phyloP scores from a whole-genome alignment of 164 flowering plant genomes.

The Vitis labrusca region DNA sequence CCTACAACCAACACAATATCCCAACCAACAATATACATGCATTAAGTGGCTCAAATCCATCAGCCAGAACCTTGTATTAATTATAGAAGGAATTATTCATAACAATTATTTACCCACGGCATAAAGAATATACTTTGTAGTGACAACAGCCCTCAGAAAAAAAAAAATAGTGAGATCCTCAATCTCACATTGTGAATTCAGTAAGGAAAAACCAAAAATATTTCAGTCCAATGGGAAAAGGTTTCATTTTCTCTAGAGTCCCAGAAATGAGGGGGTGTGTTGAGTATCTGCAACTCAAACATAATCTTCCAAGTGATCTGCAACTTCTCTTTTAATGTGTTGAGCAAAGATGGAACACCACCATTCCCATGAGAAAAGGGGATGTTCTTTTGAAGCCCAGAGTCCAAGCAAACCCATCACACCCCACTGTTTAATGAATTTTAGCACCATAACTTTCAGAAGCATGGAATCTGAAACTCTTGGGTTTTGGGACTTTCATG shows the following conservation, averaged over 20 bases:
- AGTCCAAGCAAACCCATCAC: background rate
- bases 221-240: background rate
- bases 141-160: too few species aligned
- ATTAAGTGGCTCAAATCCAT: too few species aligned
- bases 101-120: too few species aligned
- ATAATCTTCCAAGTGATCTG: background rate
- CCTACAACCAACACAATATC: too few species aligned
- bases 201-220: background rate
- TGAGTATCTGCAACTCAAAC: background rate
- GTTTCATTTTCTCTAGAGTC: background rate
- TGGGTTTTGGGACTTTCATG: constrained; percentile 26
- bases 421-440: background rate
- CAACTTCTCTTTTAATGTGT: too few species aligned
- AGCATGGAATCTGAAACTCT: background rate
- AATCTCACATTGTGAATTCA: background rate
- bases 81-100: too few species aligned
- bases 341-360: background rate
- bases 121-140: too few species aligned
- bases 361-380: background rate
- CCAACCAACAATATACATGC: too few species aligned
- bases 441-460: background rate
- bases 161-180: background rate
- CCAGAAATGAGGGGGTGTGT: background rate
- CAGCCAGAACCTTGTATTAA: too few species aligned
- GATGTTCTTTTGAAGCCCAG: too few species aligned